Conservation (phyloP, 306 rosid genomes). For the Pueraria montana region DNA sequence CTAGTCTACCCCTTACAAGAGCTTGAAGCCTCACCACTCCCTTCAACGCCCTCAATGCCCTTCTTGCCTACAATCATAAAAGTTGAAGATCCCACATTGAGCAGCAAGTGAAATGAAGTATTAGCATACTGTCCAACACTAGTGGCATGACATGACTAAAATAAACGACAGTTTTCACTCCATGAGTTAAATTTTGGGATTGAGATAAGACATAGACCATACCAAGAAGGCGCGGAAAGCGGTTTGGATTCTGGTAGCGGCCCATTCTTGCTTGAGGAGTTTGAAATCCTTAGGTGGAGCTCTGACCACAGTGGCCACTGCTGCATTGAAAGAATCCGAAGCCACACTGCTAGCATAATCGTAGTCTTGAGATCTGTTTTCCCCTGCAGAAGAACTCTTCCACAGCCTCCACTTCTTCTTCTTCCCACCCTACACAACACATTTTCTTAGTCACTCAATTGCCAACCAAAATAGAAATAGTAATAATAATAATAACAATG, state of each 20-base stretch:
- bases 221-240: constrained; percentile 93
- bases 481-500: background rate
- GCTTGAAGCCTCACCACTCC: constrained; percentile 98
- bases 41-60: constrained; percentile 91
- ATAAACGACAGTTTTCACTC: too few species aligned
- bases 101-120: too few species aligned
- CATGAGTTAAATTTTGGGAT: too few species aligned
- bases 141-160: too few species aligned
- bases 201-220: constrained; percentile 11
- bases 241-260: constrained; percentile 84
- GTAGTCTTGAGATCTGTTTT: background rate
- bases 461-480: background rate
- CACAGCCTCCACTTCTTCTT: constrained; percentile 82
- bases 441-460: background rate
- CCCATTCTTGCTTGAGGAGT: constrained; percentile 85
- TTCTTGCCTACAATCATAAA: constrained; percentile 66
- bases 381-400: constrained; percentile 71
- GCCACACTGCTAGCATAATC: background rate
- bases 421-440: constrained; percentile 54
- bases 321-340: constrained; percentile 56
- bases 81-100: too few species aligned
- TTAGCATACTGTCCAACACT: too few species aligned
- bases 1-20: constrained; percentile 83
- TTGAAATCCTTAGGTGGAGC: constrained; percentile 82
- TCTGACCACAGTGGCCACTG: constrained; percentile 81